Evolutionary conservation across 257 asterid species (phyloP).

Genomic region (Capsicum rhomboideum): DNA sequence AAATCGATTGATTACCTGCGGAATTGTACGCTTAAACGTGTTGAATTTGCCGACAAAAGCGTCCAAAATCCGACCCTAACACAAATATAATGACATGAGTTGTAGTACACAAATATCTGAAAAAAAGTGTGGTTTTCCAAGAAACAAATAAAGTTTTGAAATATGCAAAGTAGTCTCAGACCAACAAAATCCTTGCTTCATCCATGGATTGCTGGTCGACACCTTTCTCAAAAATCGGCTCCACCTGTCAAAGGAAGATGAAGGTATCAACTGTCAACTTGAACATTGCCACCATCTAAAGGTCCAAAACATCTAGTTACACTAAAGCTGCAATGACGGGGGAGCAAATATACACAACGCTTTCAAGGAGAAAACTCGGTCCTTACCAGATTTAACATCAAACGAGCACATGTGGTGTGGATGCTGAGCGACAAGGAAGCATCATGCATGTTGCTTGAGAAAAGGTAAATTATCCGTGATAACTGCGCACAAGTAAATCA

Average conservation of each 20-base stretch:
- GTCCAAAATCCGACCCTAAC: constrained; percentile 94
- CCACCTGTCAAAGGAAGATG: constrained; percentile 47
- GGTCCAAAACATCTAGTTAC: neutral
- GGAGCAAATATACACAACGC: neutral
- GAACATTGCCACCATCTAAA: constrained; percentile 4
- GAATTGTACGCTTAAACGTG: constrained; percentile 93
- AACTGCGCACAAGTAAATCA: constrained; percentile 47
- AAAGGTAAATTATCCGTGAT: constrained; percentile 90
- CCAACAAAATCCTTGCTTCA: constrained; percentile 92
- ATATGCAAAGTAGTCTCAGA: constrained; percentile 13
- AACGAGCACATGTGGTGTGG: constrained; percentile 98
- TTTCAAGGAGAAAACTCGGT: neutral
- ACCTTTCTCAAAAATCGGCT: constrained; percentile 97
- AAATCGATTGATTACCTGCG: constrained; percentile 57
- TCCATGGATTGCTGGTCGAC: constrained; percentile 92
- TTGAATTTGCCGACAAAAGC: constrained; percentile 98
- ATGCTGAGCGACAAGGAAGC: constrained; percentile 94
- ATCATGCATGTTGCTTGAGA: constrained; percentile 99
- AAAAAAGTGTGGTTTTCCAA: neutral
- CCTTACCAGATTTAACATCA: constrained; percentile 95
- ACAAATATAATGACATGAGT: constrained; percentile 8
- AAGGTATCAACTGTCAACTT: neutral
- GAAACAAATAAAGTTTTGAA: neutral
- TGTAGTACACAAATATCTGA: neutral
- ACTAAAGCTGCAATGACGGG: neutral